Evolutionary conservation across 2,329 filamentous ascomycete species (phyloP).

Genomic region (Ascosphaera acerosa): DNA sequence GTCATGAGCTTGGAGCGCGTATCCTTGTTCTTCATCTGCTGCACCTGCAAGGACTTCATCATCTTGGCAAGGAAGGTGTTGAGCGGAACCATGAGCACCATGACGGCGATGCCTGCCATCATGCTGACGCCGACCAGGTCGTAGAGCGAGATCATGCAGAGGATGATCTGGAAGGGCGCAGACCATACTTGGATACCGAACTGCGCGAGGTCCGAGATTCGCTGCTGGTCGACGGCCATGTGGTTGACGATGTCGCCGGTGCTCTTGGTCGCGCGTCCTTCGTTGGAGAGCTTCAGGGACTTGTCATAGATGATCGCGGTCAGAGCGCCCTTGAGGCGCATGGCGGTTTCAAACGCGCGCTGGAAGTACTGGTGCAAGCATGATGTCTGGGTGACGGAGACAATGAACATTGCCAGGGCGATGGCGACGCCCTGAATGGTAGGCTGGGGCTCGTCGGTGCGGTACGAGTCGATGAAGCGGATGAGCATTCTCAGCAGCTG

Average conservation of each 20-base stretch:
- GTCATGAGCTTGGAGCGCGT: constrained; percentile 78
- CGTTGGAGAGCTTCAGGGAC: constrained; percentile 70
- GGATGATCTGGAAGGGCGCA: constrained; percentile 80
- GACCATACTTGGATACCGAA: constrained; percentile 93
- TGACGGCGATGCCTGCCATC: constrained; percentile 81
- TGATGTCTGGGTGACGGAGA: constrained; percentile 64
- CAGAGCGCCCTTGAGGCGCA: constrained; percentile 82
- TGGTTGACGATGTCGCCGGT: constrained; percentile 98
- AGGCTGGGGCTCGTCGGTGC: constrained; percentile 38
- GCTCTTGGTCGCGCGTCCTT: constrained; percentile 66
- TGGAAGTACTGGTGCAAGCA: constrained; percentile 97
- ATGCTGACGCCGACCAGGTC: constrained; percentile 87
- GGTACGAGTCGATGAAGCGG: constrained; percentile 57
- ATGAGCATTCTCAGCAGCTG: constrained; percentile 73
- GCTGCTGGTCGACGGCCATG: constrained; percentile 95
- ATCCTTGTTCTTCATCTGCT: constrained; percentile 99
- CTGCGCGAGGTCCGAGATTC: constrained; percentile 80
- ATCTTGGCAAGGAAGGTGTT: constrained; percentile 78
- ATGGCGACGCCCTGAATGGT: constrained; percentile 66
- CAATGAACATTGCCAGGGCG: constrained; percentile 71
- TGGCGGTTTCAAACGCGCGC: constrained; percentile 76
- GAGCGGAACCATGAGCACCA: constrained; percentile 92
- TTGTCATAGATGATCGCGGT: constrained; percentile 86
- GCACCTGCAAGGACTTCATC: constrained; percentile 86
- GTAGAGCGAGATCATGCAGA: constrained; percentile 92